These are phyloP conservation scores for Samsoniella hepiali DNA, from an alignment of 2,329 filamentous ascomycete species.

Conservation along the genomic window DNA sequence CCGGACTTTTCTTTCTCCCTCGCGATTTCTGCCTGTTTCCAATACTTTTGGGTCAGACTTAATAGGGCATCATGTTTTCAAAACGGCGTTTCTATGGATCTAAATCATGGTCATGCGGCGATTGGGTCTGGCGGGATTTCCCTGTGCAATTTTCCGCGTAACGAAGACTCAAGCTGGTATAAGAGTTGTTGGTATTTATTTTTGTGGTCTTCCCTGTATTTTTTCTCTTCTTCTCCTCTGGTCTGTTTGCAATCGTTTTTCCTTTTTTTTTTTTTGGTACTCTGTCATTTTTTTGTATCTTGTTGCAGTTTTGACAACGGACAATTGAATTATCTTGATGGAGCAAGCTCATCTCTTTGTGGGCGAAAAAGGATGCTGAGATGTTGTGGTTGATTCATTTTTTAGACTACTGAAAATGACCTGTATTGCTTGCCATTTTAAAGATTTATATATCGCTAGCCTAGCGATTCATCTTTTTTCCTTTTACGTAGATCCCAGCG, in stretches of 20 bases:
- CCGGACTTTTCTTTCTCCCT: not conserved
- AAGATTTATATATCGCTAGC: not conserved
- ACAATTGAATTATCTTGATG: conserved; percentile 16
- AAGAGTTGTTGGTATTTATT: conserved; percentile 19
- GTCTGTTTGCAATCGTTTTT: conserved; percentile 9
- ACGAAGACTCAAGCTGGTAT: conserved; percentile 17
- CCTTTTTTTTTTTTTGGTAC: conserved; percentile 1
- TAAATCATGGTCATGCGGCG: conserved; percentile 42
- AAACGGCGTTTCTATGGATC: conserved; percentile 38
- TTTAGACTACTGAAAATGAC: conserved; percentile 6
- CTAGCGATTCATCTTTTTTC: not conserved
- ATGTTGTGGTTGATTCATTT: conserved; percentile 2
- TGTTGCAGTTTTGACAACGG: conserved; percentile 11
- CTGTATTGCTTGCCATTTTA: not conserved
- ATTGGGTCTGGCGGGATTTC: conserved; percentile 32
- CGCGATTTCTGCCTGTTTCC: conserved; percentile 26
- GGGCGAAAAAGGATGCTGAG: conserved; percentile 2
- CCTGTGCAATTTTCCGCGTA: conserved; percentile 24
- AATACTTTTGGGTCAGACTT: conserved; percentile 32
- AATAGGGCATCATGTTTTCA: conserved; percentile 38
- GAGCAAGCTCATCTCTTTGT: conserved; percentile 10
- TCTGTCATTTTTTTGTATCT: conserved; percentile 8
- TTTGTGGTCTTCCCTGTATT: conserved; percentile 23
- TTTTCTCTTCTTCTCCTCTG: conserved; percentile 16
- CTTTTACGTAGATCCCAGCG: not conserved